These are phyloP conservation scores for Chloropicon primus DNA, from an alignment of 139 green algal genomes.

Conservation along the genomic window DNA sequence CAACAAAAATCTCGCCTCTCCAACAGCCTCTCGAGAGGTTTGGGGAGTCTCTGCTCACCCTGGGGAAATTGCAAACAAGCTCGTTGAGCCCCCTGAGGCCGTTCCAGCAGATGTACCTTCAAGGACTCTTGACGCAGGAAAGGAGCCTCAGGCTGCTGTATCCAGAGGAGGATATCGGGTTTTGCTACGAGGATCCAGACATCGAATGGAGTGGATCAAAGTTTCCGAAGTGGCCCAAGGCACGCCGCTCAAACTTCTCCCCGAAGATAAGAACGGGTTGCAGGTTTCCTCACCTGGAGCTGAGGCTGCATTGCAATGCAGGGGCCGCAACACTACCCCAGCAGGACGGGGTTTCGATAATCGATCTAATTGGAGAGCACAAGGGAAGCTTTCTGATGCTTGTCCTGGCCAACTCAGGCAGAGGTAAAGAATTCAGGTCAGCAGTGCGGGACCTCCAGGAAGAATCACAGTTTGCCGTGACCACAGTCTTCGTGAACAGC, in stretches of 20 bases:
- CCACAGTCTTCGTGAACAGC: neutral
- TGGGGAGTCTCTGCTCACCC: neutral
- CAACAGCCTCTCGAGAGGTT: conserved; percentile 8
- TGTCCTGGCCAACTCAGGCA: neutral
- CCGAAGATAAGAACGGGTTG: neutral
- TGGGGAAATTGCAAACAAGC: neutral
- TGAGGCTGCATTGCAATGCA: no score
- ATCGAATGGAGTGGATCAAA: neutral
- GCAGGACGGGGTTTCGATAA: no score
- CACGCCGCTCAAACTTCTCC: neutral
- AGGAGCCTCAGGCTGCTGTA: conserved; percentile 75
- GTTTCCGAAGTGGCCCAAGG: neutral
- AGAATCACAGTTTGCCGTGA: neutral
- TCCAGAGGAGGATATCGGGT: conserved; percentile 79
- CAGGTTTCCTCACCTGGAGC: neutral
- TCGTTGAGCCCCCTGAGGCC: conserved; percentile 14
- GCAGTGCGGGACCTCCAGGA: neutral
- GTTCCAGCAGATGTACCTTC: conserved; percentile 17
- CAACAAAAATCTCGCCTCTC: conserved; percentile 10
- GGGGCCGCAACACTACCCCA: no score
- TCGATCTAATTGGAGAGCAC: neutral
- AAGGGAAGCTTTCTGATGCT: neutral
- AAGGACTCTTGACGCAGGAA: conserved; percentile 41
- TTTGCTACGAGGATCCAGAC: conserved; percentile 37
- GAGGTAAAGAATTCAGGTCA: neutral